A percentile compares a stretch with the other conserved stretches of the same genome.
Conservation (phyloP, 2,329 filamentous ascomycete genomes). For the Podosphaera aphanis region DNA sequence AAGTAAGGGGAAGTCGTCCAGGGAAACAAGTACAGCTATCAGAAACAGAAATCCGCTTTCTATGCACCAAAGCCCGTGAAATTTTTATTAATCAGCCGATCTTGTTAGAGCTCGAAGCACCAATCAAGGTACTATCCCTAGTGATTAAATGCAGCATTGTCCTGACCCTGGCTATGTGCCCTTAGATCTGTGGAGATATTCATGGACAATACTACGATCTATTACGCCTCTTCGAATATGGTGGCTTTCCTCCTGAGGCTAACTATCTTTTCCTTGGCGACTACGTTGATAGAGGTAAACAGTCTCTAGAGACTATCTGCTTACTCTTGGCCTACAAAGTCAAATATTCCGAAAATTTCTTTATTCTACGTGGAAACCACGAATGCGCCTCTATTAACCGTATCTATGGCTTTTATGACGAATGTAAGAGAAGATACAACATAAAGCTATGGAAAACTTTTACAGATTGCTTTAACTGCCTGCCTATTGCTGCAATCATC, state of each 20-base stretch:
- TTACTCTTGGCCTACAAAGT: conserved; percentile 89
- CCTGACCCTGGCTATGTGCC: conserved; percentile 1
- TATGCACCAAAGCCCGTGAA: conserved; percentile 96
- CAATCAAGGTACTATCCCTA: conserved; percentile 59
- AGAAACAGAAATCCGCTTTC: conserved; percentile 84
- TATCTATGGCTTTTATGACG: conserved; percentile 98
- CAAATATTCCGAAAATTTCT: conserved; percentile 99
- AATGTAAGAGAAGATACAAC: conserved; percentile 97
- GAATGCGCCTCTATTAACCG: conserved; percentile 97
- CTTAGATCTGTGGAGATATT: conserved; percentile 86
- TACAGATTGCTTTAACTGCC: conserved; percentile 83
- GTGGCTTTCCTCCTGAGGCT: conserved; percentile 72
- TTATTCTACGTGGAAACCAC: conserved; percentile 94
- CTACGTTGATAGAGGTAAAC: conserved; percentile 91
- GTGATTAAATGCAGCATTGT: not conserved
- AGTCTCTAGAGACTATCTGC: conserved; percentile 83
- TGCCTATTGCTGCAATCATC: conserved; percentile 90
- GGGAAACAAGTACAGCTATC: conserved; percentile 96
- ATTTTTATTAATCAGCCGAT: conserved; percentile 99
- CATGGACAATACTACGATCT: conserved; percentile 93
- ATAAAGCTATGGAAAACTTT: conserved; percentile 99
- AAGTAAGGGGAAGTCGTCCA: conserved; percentile 90
- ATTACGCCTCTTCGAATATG: conserved; percentile 96
- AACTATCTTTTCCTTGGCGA: conserved; percentile 92
- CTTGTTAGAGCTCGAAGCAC: conserved; percentile 86